These are phyloP conservation scores for Phytopythium chamaehyphon DNA, from an alignment of 352 stramenopile genomes.

Conservation along the genomic window DNA sequence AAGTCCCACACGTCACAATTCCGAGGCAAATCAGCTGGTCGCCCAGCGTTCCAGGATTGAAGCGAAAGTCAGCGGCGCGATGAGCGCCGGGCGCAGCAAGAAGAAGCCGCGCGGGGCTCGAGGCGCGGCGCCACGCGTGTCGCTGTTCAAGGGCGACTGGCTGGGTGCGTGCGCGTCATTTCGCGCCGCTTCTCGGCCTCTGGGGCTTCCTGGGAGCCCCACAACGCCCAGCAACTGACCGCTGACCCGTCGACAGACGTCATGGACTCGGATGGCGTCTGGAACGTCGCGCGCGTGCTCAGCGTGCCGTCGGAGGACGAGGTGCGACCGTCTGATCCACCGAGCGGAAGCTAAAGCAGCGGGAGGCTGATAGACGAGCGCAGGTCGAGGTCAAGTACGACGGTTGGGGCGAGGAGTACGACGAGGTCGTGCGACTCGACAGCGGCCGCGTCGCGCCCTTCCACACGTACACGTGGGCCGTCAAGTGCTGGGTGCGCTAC, in stretches of 20 bases:
- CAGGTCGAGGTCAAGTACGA: constrained; percentile 74
- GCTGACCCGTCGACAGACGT: constrained; percentile 29
- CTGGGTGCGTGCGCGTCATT: constrained; percentile 16
- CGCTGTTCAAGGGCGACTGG: constrained; percentile 21
- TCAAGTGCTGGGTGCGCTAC: constrained; percentile 83
- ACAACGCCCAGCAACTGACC: not conserved
- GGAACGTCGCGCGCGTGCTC: constrained; percentile 62
- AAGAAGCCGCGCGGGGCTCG: constrained; percentile 2
- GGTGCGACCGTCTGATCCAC: constrained; percentile 1
- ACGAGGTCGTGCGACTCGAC: constrained; percentile 56
- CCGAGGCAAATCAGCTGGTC: too few species aligned
- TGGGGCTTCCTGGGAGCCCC: not conserved
- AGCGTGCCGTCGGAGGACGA: constrained; percentile 16
- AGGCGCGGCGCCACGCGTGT: not conserved
- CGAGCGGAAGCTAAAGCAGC: too few species aligned
- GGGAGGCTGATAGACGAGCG: not conserved
- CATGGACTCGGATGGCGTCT: constrained; percentile 54
- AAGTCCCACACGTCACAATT: too few species aligned
- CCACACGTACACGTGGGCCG: constrained; percentile 71
- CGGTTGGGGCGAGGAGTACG: constrained; percentile 48
- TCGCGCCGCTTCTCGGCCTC: not conserved
- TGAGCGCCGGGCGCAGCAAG: constrained; percentile 3
- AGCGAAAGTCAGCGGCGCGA: not conserved
- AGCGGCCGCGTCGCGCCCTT: constrained; percentile 61
- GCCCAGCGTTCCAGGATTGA: too few species aligned